Percentiles rank a stretch among this genome's conserved stretches.
Conservation (phyloP, 2,329 filamentous ascomycete species). For the Hypoxylon sp. region DNA sequence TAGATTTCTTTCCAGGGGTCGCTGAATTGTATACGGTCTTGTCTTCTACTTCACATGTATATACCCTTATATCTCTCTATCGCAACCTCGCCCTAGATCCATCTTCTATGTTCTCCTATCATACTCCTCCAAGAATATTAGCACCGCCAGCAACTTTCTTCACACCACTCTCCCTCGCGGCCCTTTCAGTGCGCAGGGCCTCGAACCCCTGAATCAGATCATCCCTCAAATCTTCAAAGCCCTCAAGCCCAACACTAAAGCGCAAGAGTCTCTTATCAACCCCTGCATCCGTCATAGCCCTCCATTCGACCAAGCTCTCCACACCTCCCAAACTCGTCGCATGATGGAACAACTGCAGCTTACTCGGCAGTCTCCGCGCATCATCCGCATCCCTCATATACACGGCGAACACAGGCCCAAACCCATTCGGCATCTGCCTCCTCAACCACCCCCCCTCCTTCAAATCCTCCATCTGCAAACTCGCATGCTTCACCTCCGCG, state of each 20-base stretch:
- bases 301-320: conserved; percentile 97
- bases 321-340: conserved; percentile 94
- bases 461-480: conserved; percentile 74
- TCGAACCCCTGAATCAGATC: conserved; percentile 79
- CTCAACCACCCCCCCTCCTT: conserved; percentile 76
- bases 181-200: conserved; percentile 60
- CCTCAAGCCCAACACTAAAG: conserved; percentile 89
- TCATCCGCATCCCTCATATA: conserved; percentile 70
- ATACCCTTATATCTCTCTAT: background rate
- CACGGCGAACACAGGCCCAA: conserved; percentile 88
- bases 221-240: conserved; percentile 82
- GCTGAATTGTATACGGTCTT: too few species aligned
- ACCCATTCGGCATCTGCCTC: conserved; percentile 92
- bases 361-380: conserved; percentile 80
- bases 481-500: conserved; percentile 78
- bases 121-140: conserved; percentile 15
- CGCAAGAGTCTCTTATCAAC: conserved; percentile 81
- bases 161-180: conserved; percentile 33
- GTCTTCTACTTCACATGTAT: too few species aligned
- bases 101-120: background rate
- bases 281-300: conserved; percentile 83
- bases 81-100: background rate
- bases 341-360: conserved; percentile 88
- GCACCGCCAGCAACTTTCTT: conserved; percentile 23
- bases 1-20: too few species aligned